Evolutionary conservation across 2,329 filamentous ascomycete genomes (phyloP).

Genomic region (Microascus cirrosus): DNA sequence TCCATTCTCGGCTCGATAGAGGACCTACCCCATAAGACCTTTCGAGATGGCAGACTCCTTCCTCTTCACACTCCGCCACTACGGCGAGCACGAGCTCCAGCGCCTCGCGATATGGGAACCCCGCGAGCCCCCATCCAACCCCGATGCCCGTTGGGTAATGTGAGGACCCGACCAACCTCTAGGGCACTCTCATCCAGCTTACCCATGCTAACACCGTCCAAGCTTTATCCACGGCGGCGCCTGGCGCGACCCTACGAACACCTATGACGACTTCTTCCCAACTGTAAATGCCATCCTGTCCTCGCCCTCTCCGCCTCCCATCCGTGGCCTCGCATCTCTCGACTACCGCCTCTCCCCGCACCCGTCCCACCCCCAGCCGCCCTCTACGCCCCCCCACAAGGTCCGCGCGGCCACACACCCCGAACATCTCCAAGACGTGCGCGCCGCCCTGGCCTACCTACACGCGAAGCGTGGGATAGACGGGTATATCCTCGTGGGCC

Average conservation of each 20-base stretch:
- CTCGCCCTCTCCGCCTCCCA: constrained; percentile 40
- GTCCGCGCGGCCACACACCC: constrained; percentile 41
- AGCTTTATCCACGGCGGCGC: constrained; percentile 15
- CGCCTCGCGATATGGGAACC: neutral
- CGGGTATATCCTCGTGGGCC: constrained; percentile 46
- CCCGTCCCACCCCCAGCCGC: constrained; percentile 27
- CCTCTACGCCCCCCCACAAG: constrained; percentile 8
- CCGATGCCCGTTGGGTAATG: constrained; percentile 1
- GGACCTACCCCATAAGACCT: neutral
- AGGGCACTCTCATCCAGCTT: constrained; percentile 17
- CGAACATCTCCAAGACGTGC: constrained; percentile 46
- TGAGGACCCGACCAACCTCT: constrained; percentile 1
- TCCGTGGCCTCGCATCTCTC: constrained; percentile 24
- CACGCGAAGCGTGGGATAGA: constrained; percentile 31
- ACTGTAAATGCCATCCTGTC: constrained; percentile 18
- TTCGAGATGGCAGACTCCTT: neutral
- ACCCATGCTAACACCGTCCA: constrained; percentile 38
- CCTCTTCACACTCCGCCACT: neutral
- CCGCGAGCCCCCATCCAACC: neutral
- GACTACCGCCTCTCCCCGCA: constrained; percentile 50
- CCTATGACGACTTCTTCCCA: constrained; percentile 6
- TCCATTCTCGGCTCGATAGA: neutral
- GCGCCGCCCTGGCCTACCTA: constrained; percentile 36
- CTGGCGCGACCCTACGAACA: constrained; percentile 13
- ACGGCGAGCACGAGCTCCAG: constrained; percentile 5